Evolutionary conservation across 805 yeast species (phyloP), one percentile per base, ranked within the genome.

Genomic region (Saccharomycopsis fibuligera): DNA sequence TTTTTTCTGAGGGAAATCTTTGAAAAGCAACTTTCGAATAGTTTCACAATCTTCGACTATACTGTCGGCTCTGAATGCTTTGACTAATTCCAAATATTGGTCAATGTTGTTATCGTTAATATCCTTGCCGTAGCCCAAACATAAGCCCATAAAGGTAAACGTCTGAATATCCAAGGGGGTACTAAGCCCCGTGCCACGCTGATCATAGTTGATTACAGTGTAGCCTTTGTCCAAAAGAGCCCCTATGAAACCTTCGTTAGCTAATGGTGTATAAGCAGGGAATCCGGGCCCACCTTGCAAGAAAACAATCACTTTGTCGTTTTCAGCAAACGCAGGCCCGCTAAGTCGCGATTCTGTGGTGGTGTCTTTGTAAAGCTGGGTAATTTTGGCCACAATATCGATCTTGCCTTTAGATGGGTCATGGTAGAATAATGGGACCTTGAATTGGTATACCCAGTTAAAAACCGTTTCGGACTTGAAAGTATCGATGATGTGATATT

Each of bases 171-270:
- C 76, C 17, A 79, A 57, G 1, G 78, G 72, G 3, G 73, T 63
- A 41, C 79, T 72, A 23, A 73, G 59, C 0, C 83, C 84, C 1
- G 83, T 78, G n/a, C 83, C 84, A 57, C 83, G 61, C 58, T 78
- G 83, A 62, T 78, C 84, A 42, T 75, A 60, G 36, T 66, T 70
- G 12, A 78, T 59, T 5, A 74, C 61, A 57, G 68, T 69, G 54
- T 65, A 72, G 2, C 74, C 77, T 35, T 62, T 60, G 12, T 68
- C 70, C 8, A 73, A 35, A 41, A 73, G 59, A 27, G 60, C 64
- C 40, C 71, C 68, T n/a, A 69, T 62, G 42, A 57, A 58, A 1
- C 71, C 69, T 1, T 67, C 56, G 43, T 65, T 64, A 4, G 68
- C 49, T 21, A 62, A 54, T 2, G 76, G 75, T 2, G 67, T 67